Evolutionary conservation across 345 rosid species (phyloP), one percentile per base, ranked within the genome.

Genomic region (Eucalyptus cladocalyx): DNA sequence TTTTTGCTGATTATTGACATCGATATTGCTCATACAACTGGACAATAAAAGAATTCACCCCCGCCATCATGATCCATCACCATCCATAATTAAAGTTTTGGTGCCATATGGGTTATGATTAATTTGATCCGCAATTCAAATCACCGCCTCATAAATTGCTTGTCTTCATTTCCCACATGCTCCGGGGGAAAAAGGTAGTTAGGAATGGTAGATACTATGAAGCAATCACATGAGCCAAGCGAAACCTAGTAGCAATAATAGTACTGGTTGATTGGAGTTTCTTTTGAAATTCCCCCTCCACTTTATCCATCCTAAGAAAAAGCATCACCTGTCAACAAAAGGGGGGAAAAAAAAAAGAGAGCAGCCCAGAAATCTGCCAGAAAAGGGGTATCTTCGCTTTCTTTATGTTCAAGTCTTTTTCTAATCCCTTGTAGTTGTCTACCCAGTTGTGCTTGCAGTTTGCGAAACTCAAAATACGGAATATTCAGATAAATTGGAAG

Each of bases 21-120:
- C 30, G 47, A 40, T 76, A 40, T 11, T 40, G 16, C 16, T 76
- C 24, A 76, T 40, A 21, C 24, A 76, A 40, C 85, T 76, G 26
- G 47, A 37, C 47, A 4, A 76, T 23, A 40, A 76, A 40, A 76
- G 43, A 53, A 23, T 49, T 53, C 81, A 87, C 67, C 87, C 69
- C 76, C 51, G 89, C 67, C 88, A 91, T 87, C 47, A 91, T 89
- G 90, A 76, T 69, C 88, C 92, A 92, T 89, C 93, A 86, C 60
- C 92, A 86, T 91, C 80, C 89, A 93, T 91, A 93, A 93, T 94
- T 92, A 95, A 94, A 93, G 94, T 92, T 95, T 93, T 94, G 95
- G 95, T 93, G 93, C 76, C 94, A 92, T 93, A 88, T 32, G 91
- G 90, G 92, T 95, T 95, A 93, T 94, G 94, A 95, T 92, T 94